phyloP scores from a whole-genome alignment of 176 grass and related monocot species.

The Oryza australiensis region DNA sequence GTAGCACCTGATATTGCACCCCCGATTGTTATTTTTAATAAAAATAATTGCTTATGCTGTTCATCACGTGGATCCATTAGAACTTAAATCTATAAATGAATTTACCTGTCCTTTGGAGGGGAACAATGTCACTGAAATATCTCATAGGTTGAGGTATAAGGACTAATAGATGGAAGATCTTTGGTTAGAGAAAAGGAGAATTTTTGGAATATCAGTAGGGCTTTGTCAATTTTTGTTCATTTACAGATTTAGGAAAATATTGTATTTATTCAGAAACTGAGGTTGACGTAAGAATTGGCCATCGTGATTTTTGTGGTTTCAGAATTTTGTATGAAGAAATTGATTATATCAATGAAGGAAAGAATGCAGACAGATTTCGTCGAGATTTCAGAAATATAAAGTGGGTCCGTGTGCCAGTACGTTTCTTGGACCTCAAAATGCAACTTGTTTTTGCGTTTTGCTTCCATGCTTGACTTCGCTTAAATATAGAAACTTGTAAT shows the following conservation, averaged over 20 bases:
- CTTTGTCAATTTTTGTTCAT: background rate
- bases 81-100: background rate
- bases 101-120: background rate
- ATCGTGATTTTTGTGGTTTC: constrained; percentile 38
- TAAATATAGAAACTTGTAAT: too few relatives aligned
- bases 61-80: background rate
- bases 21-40: background rate
- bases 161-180: background rate
- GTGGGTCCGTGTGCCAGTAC: constrained; percentile 92
- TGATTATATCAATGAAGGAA: constrained; percentile 99
- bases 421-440: constrained; percentile 44
- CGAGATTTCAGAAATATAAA: constrained; percentile 99
- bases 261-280: constrained; percentile 26
- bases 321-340: constrained; percentile 99
- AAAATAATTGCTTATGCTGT: background rate
- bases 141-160: background rate
- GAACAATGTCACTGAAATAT: background rate
- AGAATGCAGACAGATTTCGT: constrained; percentile 95
- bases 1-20: background rate
- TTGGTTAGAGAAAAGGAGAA: background rate
- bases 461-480: constrained; percentile 13
- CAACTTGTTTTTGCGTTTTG: constrained; percentile 20
- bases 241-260: background rate
- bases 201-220: background rate
- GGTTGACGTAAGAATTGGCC: background rate